A percentile compares a stretch with the other conserved stretches of the same genome.
Conservation (phyloP, 2,329 filamentous ascomycete species). For the Escovopsis sp. region DNA sequence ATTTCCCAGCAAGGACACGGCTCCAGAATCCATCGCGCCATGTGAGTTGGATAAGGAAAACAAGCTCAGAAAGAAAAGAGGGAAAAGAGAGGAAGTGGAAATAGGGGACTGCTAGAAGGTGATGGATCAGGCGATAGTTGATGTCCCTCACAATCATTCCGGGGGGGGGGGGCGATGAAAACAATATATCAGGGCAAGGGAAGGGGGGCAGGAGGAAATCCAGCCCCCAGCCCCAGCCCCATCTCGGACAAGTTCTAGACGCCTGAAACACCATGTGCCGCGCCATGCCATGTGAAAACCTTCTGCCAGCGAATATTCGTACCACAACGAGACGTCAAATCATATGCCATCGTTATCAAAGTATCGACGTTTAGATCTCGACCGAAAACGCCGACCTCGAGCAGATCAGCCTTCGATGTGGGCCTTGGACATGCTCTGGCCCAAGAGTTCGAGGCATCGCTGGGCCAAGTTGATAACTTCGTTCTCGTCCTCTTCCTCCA, state of each 20-base stretch:
- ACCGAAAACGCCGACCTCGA: not conserved
- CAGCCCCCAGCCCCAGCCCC: constrained; percentile 9
- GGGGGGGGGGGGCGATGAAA: constrained; percentile 5
- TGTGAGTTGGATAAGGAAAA: constrained; percentile 3
- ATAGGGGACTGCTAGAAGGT: constrained; percentile 6
- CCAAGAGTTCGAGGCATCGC: constrained; percentile 74
- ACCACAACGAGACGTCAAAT: not conserved
- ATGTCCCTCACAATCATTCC: not conserved
- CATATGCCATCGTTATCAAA: not conserved
- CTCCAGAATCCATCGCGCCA: constrained; percentile 1
- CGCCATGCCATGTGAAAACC: constrained; percentile 5
- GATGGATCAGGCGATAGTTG: constrained; percentile 6
- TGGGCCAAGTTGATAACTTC: constrained; percentile 87
- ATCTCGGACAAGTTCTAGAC: constrained; percentile 15
- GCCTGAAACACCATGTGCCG: constrained; percentile 16
- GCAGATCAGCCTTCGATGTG: constrained; percentile 59
- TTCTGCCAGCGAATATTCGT: constrained; percentile 1
- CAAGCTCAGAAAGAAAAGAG: constrained; percentile 3
- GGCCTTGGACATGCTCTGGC: constrained; percentile 59
- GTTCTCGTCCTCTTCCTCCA: constrained; percentile 78
- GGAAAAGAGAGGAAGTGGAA: constrained; percentile 6
- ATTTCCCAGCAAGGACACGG: constrained; percentile 4
- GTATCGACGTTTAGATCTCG: not conserved
- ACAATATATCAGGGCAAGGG: constrained; percentile 5
- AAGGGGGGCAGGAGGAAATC: not conserved